phyloP scores from a whole-genome alignment of 2,329 filamentous ascomycete species.

The Myriosclerotinia curreyana region DNA sequence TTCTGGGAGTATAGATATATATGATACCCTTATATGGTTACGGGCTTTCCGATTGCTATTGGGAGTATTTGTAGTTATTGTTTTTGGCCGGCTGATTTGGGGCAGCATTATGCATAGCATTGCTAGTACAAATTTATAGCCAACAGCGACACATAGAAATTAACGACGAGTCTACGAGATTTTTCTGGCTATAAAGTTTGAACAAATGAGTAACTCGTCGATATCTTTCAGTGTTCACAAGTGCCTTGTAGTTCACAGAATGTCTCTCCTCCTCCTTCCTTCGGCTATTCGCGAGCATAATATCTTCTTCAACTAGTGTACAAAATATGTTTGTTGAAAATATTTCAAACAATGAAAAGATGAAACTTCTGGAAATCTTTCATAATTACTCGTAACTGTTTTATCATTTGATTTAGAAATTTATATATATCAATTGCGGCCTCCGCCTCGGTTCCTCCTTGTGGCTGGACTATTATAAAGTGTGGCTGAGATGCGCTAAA shows the following conservation, averaged over 20 bases:
- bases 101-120: background rate
- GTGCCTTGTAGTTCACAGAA: no score
- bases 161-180: no score
- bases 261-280: no score
- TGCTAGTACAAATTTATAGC: background rate
- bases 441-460: background rate
- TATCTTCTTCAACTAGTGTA: no score
- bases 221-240: background rate
- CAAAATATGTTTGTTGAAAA: no score
- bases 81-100: background rate
- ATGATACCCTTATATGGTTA: slow-evolving; percentile 1
- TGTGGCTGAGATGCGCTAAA: slow-evolving; percentile 18
- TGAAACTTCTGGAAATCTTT: no score
- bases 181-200: background rate
- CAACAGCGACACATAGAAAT: background rate
- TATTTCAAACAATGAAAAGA: no score
- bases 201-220: no score
- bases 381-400: no score
- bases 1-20: slow-evolving; percentile 4
- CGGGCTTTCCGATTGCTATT: background rate
- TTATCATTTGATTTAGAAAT: no score
- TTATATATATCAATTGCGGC: background rate
- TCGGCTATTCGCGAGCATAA: no score
- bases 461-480: slow-evolving; percentile 24
- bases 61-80: background rate